Conservation (phyloP, 1,284 basidiomycete species). For the Golubevia pallescens region DNA sequence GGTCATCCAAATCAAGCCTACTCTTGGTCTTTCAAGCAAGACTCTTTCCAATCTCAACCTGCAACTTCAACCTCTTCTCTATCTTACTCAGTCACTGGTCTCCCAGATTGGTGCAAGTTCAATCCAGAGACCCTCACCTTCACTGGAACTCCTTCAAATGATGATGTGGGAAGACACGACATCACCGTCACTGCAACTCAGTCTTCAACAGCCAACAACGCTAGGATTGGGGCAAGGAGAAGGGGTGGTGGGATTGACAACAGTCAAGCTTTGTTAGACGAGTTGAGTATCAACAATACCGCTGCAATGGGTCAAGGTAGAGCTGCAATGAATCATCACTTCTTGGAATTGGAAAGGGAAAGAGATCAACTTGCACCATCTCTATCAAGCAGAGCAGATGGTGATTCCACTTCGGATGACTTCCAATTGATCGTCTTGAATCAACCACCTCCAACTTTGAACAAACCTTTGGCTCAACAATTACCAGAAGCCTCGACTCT, state of each 20-base stretch:
- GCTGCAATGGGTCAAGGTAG: background rate
- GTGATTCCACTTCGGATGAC: conserved; percentile 11
- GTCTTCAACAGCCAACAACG: background rate
- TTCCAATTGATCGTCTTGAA: conserved; percentile 36
- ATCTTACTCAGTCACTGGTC: conserved; percentile 6
- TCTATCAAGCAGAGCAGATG: background rate
- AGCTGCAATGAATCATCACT: background rate
- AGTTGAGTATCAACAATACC: background rate
- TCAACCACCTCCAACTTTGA: conserved; percentile 40
- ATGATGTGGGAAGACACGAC: background rate
- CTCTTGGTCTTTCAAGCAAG: conserved; percentile 12
- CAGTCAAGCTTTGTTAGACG: background rate
- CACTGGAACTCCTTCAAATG: conserved; percentile 10
- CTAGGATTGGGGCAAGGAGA: background rate
- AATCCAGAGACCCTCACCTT: conserved; percentile 2
- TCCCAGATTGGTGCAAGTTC: conserved; percentile 15
- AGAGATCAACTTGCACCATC: background rate
- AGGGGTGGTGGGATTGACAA: background rate
- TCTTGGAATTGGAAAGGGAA: background rate
- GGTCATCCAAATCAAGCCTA: conserved; percentile 16
- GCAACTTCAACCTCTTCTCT: background rate
- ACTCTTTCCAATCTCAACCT: conserved; percentile 6
- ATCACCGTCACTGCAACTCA: conserved; percentile 11
- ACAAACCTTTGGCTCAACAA: conserved; percentile 40
- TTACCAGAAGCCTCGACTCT: conserved; percentile 43